Percentiles rank a stretch among this genome's conserved stretches.
These are phyloP conservation scores for Penicillium soppii DNA, from an alignment of 495 filamentous ascomycete genomes.

Conservation along the genomic window DNA sequence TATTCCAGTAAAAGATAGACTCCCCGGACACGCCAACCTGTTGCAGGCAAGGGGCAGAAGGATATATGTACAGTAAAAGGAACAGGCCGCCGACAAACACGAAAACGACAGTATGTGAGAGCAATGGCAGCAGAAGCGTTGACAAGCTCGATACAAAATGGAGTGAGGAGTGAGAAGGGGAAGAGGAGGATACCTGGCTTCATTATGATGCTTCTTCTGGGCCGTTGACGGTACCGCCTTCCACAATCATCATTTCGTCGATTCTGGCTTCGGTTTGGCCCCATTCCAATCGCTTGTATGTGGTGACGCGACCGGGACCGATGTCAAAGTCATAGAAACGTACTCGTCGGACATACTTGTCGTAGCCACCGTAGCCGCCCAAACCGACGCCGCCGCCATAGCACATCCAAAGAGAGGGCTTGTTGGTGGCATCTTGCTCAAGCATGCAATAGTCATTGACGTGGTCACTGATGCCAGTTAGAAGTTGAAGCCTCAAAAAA, in stretches of 20 bases:
- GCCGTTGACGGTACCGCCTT: conserved; percentile 63
- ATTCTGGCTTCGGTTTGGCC: conserved; percentile 69
- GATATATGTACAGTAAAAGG: conserved; percentile 28
- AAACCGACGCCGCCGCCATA: conserved; percentile 88
- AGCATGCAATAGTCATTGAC: conserved; percentile 94
- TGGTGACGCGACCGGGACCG: conserved; percentile 79
- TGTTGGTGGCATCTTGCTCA: conserved; percentile 40
- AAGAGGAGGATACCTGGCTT: conserved; percentile 4
- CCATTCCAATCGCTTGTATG: conserved; percentile 89
- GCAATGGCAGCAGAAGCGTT: conserved; percentile 8
- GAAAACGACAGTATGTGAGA: conserved; percentile 18
- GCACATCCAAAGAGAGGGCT: conserved; percentile 94
- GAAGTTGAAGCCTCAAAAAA: background rate
- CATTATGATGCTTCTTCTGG: conserved; percentile 16
- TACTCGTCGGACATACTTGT: conserved; percentile 77
- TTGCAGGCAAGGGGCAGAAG: conserved; percentile 22
- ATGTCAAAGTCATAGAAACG: conserved; percentile 92
- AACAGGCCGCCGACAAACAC: conserved; percentile 3
- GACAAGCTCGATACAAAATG: conserved; percentile 3
- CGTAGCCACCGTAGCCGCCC: conserved; percentile 91
- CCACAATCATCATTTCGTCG: conserved; percentile 86
- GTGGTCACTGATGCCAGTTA: conserved; percentile 64
- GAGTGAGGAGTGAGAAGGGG: conserved; percentile 10
- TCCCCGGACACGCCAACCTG: conserved; percentile 23
- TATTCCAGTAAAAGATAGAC: conserved; percentile 22